Conservation (phyloP, 352 stramenopile genomes). For the Phytophthora multivora region DNA sequence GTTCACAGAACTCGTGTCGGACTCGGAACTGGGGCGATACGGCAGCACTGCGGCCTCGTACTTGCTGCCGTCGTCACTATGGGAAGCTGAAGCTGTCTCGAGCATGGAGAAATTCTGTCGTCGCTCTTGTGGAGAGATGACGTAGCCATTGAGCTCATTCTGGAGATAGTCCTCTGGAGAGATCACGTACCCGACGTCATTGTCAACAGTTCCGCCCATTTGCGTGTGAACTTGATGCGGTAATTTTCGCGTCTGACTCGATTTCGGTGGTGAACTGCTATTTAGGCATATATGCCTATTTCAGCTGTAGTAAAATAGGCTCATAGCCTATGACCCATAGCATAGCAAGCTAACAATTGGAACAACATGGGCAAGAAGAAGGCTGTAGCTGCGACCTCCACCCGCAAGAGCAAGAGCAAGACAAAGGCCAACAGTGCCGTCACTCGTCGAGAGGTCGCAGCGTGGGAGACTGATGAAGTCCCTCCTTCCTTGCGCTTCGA, state of each 20-base stretch:
- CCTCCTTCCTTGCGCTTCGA: slow-evolving; percentile 56
- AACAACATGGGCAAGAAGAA: slow-evolving; percentile 19
- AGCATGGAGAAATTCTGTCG: slow-evolving; percentile 44
- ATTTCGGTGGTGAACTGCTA: slow-evolving; percentile 16
- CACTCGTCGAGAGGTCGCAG: slow-evolving; percentile 16
- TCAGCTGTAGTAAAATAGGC: no score
- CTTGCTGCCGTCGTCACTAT: slow-evolving; percentile 24
- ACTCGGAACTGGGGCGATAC: slow-evolving; percentile 33
- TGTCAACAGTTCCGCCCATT: slow-evolving; percentile 14
- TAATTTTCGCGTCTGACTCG: slow-evolving; percentile 26
- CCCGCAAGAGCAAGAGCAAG: slow-evolving; percentile 27
- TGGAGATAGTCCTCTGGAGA: slow-evolving; percentile 24
- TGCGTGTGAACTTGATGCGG: background rate
- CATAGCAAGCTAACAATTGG: no score
- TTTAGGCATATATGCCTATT: no score
- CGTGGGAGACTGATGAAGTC: slow-evolving; percentile 32
- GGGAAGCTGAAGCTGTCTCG: slow-evolving; percentile 36
- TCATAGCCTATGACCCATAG: no score
- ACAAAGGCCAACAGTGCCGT: slow-evolving; percentile 16
- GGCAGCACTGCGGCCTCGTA: slow-evolving; percentile 35
- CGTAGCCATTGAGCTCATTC: slow-evolving; percentile 18
- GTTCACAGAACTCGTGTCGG: slow-evolving; percentile 33
- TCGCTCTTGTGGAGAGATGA: slow-evolving; percentile 28
- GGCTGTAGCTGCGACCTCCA: background rate
- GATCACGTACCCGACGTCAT: slow-evolving; percentile 26